Evolutionary conservation across 108 stramenopile genomes (phyloP).

Genomic region (Skeletonema marinoi): DNA sequence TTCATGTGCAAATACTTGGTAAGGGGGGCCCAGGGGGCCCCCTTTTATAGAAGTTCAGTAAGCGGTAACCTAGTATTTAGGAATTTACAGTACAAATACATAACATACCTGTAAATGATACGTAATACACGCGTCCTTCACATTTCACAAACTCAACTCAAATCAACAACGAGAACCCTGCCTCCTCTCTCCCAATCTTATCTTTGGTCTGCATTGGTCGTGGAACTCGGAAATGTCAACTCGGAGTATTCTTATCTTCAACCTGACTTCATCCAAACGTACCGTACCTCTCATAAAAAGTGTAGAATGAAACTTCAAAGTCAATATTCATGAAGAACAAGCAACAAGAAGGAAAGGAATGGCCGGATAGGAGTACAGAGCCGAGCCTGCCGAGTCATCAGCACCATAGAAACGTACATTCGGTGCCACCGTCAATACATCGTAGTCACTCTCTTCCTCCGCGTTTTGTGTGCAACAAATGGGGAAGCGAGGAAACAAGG

Average conservation of each 20-base stretch:
- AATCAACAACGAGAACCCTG: not conserved
- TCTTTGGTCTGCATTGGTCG: not conserved
- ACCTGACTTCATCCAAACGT: not conserved
- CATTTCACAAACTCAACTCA: not conserved
- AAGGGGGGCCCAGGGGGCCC: not conserved
- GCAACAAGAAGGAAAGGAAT: not conserved
- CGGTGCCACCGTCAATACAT: not conserved
- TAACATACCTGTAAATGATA: not conserved
- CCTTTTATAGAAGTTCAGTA: not conserved
- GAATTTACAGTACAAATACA: not conserved
- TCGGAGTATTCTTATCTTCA: not conserved
- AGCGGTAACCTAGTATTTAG: not conserved
- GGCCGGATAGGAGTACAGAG: not conserved
- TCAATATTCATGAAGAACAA: not conserved
- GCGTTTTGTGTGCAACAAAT: constrained; percentile 12
- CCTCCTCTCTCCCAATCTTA: not conserved
- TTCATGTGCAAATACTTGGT: not conserved
- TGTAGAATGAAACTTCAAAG: not conserved
- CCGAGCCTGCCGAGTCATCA: not conserved
- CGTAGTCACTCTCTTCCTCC: not conserved
- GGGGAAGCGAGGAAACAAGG: constrained; percentile 27
- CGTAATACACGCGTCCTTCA: not conserved
- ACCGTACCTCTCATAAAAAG: not conserved
- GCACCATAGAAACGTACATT: not conserved
- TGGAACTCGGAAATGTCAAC: not conserved